A percentile compares a stretch with the other conserved stretches of the same genome.
Conservation (phyloP, 495 filamentous ascomycete genomes). For the Aspergillus hancockii region DNA sequence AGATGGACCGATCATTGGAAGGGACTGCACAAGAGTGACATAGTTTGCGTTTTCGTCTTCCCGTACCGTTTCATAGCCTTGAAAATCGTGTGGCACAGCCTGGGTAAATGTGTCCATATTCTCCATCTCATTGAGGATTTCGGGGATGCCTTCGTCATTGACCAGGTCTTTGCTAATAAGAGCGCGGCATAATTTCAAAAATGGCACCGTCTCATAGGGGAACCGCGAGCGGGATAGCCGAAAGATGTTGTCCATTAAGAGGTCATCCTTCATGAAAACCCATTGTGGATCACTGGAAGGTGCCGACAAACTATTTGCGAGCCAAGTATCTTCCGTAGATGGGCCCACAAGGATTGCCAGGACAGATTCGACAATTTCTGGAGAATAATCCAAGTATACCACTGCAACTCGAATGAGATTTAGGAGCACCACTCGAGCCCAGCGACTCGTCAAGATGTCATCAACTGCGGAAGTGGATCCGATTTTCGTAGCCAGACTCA, state of each 20-base stretch:
- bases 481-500: conserved; percentile 51
- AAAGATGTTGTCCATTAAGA: conserved; percentile 58
- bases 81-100: conserved; percentile 61
- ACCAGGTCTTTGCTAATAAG: conserved; percentile 42
- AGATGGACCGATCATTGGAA: conserved; percentile 40
- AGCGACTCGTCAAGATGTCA: conserved; percentile 37
- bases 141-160: conserved; percentile 51
- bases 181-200: conserved; percentile 65
- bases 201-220: conserved; percentile 83
- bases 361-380: conserved; percentile 62
- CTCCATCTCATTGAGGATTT: conserved; percentile 57
- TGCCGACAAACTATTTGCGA: conserved; percentile 32
- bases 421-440: conserved; percentile 60
- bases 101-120: conserved; percentile 73
- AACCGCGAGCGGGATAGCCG: conserved; percentile 69
- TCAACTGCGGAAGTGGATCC: conserved; percentile 42
- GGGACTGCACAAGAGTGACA: conserved; percentile 41
- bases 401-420: conserved; percentile 63
- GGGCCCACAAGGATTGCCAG: conserved; percentile 57
- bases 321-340: conserved; percentile 28
- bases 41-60: conserved; percentile 83
- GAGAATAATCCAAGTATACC: conserved; percentile 62
- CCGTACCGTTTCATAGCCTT: conserved; percentile 68
- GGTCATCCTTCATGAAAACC: conserved; percentile 54
- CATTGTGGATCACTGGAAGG: conserved; percentile 48